A percentile compares a stretch with the other conserved stretches of the same genome.
phyloP scores from a whole-genome alignment of 1,139 yeast genomes.

The Blastobotrys persicus region DNA sequence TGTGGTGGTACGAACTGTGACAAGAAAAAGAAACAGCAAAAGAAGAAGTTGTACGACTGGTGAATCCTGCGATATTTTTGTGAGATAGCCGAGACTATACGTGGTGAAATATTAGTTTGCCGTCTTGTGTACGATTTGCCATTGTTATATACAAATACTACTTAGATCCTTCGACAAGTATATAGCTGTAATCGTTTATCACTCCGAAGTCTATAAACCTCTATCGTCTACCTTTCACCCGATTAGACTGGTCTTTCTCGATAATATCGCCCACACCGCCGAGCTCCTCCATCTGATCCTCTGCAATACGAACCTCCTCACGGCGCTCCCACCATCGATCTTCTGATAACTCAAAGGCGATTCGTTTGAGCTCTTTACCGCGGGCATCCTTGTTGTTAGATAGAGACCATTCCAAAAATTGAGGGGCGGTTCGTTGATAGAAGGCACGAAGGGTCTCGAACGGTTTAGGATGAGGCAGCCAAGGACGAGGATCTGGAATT shows the following conservation, averaged over 20 bases:
- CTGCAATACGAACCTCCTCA: slow-evolving; percentile 84
- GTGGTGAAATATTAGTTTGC: too few relatives aligned
- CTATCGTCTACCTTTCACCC: slow-evolving; percentile 27
- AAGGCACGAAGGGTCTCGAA: slow-evolving; percentile 81
- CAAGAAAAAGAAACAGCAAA: background rate
- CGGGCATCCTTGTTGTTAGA: slow-evolving; percentile 81
- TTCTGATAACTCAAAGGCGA: slow-evolving; percentile 87
- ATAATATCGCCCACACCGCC: slow-evolving; percentile 90
- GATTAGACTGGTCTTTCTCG: slow-evolving; percentile 61
- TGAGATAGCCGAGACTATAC: too few relatives aligned
- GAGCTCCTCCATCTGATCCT: slow-evolving; percentile 82
- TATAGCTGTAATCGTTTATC: too few relatives aligned
- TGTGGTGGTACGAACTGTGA: slow-evolving; percentile 4
- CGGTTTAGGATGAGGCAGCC: slow-evolving; percentile 98
- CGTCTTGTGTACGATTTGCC: too few relatives aligned
- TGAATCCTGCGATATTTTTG: too few relatives aligned
- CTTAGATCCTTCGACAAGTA: too few relatives aligned
- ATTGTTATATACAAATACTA: too few relatives aligned
- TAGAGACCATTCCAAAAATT: slow-evolving; percentile 84
- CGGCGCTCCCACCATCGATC: slow-evolving; percentile 99
- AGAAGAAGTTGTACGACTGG: background rate
- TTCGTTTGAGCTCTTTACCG: slow-evolving; percentile 85
- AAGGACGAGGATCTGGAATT: slow-evolving; percentile 87
- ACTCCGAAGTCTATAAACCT: slow-evolving; percentile 2
- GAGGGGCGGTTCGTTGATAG: slow-evolving; percentile 81